phyloP scores from a whole-genome alignment of 2,329 filamentous ascomycete genomes.

The Lecanicillium sp. region DNA sequence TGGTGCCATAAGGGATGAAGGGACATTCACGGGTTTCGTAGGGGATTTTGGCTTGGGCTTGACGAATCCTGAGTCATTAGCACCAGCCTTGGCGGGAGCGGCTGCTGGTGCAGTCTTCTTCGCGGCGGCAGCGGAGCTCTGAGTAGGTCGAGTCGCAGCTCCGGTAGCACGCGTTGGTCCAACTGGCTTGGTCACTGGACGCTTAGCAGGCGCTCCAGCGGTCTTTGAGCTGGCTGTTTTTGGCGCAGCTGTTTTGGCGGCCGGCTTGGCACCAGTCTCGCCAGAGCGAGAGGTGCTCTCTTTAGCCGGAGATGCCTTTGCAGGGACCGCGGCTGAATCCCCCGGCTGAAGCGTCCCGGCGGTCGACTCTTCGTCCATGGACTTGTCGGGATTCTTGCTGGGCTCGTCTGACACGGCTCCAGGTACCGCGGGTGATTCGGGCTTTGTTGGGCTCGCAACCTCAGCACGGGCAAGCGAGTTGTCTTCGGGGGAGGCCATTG shows the following conservation, averaged over 20 bases:
- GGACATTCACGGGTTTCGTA: constrained; percentile 58
- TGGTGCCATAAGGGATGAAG: constrained; percentile 58
- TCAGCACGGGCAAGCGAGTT: constrained; percentile 25
- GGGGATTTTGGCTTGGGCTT: constrained; percentile 60
- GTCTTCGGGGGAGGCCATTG: constrained; percentile 18
- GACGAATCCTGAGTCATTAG: constrained; percentile 32
- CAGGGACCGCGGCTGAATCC: constrained; percentile 15
- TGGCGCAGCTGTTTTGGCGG: constrained; percentile 13
- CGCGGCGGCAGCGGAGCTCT: constrained; percentile 21
- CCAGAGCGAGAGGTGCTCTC: constrained; percentile 12
- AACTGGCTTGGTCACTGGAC: constrained; percentile 17
- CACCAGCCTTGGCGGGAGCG: constrained; percentile 30
- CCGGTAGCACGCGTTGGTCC: constrained; percentile 20
- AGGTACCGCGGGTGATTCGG: constrained; percentile 9
- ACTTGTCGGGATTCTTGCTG: constrained; percentile 31
- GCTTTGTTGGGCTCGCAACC: constrained; percentile 17
- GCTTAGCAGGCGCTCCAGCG: constrained; percentile 17
- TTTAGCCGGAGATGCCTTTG: constrained; percentile 7
- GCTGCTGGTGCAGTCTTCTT: constrained; percentile 33
- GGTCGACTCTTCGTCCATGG: constrained; percentile 28
- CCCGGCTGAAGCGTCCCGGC: constrained; percentile 22
- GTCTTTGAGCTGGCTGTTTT: constrained; percentile 15
- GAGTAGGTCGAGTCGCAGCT: constrained; percentile 17
- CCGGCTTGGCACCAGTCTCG: constrained; percentile 16
- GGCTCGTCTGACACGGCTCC: constrained; percentile 23